These are phyloP conservation scores for Lenwebbia sp. DNA, from an alignment of 345 rosid genomes.

Conservation along the genomic window DNA sequence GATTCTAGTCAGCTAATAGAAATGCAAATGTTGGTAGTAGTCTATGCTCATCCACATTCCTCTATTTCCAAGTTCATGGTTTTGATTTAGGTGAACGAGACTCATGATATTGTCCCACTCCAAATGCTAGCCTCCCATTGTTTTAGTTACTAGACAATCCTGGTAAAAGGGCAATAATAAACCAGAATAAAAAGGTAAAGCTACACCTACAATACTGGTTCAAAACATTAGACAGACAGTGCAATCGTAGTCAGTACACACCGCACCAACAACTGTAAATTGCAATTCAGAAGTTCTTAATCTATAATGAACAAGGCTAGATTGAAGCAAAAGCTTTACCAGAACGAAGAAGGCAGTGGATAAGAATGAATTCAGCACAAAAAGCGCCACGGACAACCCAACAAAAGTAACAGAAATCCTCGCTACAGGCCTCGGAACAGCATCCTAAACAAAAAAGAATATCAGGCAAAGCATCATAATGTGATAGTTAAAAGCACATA, in stretches of 20 bases:
- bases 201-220: neutral
- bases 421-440: conserved; percentile 57
- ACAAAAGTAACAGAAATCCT: conserved; percentile 41
- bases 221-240: neutral
- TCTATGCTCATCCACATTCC: neutral
- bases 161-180: neutral
- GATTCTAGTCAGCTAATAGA: neutral
- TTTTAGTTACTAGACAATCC: neutral
- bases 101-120: neutral
- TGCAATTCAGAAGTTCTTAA: neutral
- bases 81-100: neutral
- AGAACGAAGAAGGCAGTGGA: conserved; percentile 76
- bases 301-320: neutral
- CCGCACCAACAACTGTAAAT: neutral
- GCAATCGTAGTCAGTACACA: neutral
- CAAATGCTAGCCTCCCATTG: neutral
- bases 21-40: neutral
- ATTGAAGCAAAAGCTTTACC: conserved; percentile 29
- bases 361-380: conserved; percentile 53
- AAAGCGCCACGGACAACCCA: conserved; percentile 34
- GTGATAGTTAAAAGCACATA: neutral
- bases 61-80: neutral
- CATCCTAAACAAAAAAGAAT: conserved; percentile 21
- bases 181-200: neutral
- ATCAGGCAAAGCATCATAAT: neutral